A percentile compares a stretch with the other conserved stretches of the same genome.
phyloP scores from a whole-genome alignment of 139 green algal species.

The Tetraselmis striata region DNA sequence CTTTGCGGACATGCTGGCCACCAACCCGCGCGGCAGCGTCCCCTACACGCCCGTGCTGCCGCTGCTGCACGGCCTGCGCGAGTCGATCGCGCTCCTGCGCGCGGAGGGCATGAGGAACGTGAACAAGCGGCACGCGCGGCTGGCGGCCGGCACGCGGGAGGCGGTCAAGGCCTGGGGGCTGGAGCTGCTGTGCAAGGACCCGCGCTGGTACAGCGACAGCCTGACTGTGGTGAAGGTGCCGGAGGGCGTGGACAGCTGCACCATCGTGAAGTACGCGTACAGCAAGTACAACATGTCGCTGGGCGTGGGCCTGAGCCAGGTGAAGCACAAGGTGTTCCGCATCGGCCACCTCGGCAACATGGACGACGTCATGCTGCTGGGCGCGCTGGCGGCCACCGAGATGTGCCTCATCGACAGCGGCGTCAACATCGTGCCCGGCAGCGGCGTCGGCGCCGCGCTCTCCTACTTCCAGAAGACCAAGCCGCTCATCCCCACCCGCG shows the following conservation, averaged over 20 bases:
- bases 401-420: conserved; percentile 88
- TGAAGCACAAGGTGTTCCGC: conserved; percentile 94
- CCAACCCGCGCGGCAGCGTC: conserved; percentile 29
- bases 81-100: conserved; percentile 62
- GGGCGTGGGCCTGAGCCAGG: conserved; percentile 80
- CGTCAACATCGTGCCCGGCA: conserved; percentile 62
- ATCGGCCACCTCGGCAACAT: conserved; percentile 97
- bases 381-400: conserved; percentile 78
- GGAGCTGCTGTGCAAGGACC: conserved; percentile 83
- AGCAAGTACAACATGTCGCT: conserved; percentile 94
- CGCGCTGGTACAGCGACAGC: conserved; percentile 77
- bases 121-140: conserved; percentile 72
- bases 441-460: conserved; percentile 62
- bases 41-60: conserved; percentile 62
- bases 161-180: conserved; percentile 89
- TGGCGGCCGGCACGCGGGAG: conserved; percentile 65
- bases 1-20: conserved; percentile 56
- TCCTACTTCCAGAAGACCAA: conserved; percentile 72
- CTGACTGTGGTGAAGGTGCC: conserved; percentile 90
- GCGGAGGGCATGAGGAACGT: conserved; percentile 88
- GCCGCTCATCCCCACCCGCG: conserved; percentile 64
- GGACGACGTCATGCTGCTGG: conserved; percentile 90
- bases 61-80: conserved; percentile 87
- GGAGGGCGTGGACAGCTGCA: conserved; percentile 73
- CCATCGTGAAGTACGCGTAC: conserved; percentile 85